Base-by-base conservation (phyloP, 768 basidiomycete genomes). In the Guyanaporus albipodus region DNA sequence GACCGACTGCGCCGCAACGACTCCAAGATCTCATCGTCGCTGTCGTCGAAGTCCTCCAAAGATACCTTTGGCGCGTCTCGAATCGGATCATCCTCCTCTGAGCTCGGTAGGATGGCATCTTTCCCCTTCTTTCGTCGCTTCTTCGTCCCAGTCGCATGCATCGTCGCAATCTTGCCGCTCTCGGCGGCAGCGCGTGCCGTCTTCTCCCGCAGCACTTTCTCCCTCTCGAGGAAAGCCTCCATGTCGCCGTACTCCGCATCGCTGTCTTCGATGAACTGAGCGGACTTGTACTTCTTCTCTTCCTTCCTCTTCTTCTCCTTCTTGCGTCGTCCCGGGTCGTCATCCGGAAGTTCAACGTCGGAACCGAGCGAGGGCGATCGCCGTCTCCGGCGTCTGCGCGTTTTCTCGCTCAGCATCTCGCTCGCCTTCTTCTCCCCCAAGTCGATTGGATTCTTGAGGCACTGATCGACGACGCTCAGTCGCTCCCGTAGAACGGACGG, bases 201-300 rank as follows among this genome's bases (percentile, higher is more conserved):
- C 62, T 72, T 76, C 60, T 79, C 78, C 38, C 87, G 75, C 58
- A 80, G 64, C 41, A 51, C 70, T 57, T 76, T 78, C 67, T 95
- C 93, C 58, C 75, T 78, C 66, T 75, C 84, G 47, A 92, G 79
- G 75, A 96, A 96, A 6, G 74, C 79, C 40, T 87, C 84, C 65
- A 91, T 85, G 59, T 87, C 83, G 14, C 78, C 87, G 47, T 80
- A 80, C 63, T 91, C 89, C 45, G 74, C 84, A 57, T 96, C 93
- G 52, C 88, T 91, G 68, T 96, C 92, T 60, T 87, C 83, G 62
- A 95, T 92, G 63, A 94, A 89, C 64, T 90, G 85, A 9, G 90
- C 91, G 7, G 86, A 89, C 65, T 91, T 92, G 74, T 88, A 93
- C 49, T 72, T 72, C 69, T 82, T 77, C 62, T 79, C 78, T 62